Conservation (phyloP, 352 stramenopile genomes). For the Phytophthora megakarya region DNA sequence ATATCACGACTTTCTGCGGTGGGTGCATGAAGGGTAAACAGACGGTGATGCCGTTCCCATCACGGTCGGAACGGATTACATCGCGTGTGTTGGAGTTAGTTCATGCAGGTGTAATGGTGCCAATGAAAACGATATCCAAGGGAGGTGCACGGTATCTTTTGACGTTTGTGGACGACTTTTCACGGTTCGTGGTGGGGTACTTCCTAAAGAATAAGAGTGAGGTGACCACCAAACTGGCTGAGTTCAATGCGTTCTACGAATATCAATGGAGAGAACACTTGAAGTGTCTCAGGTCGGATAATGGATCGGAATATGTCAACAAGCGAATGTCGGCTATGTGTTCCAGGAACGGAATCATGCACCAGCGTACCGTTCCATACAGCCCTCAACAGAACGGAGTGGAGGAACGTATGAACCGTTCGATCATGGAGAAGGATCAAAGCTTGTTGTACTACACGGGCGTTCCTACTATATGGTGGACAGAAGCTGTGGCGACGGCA, state of each 20-base stretch:
- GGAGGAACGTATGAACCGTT: conserved; percentile 9
- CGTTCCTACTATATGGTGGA: too few relatives aligned
- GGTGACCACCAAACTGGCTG: conserved; percentile 22
- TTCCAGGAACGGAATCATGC: too few relatives aligned
- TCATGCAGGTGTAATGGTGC: conserved; percentile 27
- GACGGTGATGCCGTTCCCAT: conserved; percentile 7
- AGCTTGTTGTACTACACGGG: too few relatives aligned
- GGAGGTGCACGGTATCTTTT: too few relatives aligned
- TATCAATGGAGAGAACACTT: conserved; percentile 25
- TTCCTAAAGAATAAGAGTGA: conserved; percentile 27
- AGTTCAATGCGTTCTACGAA: conserved; percentile 1
- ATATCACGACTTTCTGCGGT: conserved; percentile 12
- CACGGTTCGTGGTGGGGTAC: conserved; percentile 12
- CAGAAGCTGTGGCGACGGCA: too few relatives aligned
- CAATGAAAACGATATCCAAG: too few relatives aligned
- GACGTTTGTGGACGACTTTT: conserved; percentile 28
- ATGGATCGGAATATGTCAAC: conserved; percentile 36
- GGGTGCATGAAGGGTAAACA: conserved; percentile 28
- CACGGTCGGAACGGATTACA: conserved; percentile 10
- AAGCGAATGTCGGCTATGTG: too few relatives aligned
- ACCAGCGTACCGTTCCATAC: conserved; percentile 9
- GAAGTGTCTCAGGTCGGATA: conserved; percentile 30
- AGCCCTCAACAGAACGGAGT: conserved; percentile 24
- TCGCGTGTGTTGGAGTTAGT: conserved; percentile 20
- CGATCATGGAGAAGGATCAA: too few relatives aligned